Percentiles rank a stretch among this genome's conserved stretches.
Evolutionary conservation across 352 stramenopile species (phyloP).

Genomic region (Paralagenidium karlingii): DNA sequence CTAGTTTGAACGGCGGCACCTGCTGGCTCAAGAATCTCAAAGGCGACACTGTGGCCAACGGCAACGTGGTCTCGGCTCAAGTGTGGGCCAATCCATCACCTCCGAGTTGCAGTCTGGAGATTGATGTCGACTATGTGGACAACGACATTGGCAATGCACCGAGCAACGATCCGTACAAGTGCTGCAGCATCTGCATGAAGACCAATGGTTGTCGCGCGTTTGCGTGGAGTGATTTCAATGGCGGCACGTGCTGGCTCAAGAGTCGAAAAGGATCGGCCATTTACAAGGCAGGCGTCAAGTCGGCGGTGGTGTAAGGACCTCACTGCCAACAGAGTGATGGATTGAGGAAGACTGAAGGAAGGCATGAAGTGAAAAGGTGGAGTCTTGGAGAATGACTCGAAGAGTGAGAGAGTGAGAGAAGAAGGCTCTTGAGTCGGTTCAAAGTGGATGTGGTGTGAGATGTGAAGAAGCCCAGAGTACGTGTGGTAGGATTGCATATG

Average conservation of each 20-base stretch:
- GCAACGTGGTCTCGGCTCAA: slow-evolving; percentile 12
- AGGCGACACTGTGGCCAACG: slow-evolving; percentile 3
- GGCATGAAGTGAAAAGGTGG: too few relatives aligned
- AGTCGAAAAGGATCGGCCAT: slow-evolving; percentile 2
- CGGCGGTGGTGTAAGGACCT: slow-evolving; percentile 3
- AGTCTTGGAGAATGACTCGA: too few relatives aligned
- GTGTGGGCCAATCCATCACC: too few relatives aligned
- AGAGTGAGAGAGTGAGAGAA: too few relatives aligned
- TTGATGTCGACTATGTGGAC: slow-evolving; percentile 14
- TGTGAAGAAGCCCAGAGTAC: too few relatives aligned
- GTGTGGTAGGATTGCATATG: too few relatives aligned
- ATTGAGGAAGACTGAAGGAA: too few relatives aligned
- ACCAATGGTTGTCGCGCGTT: slow-evolving; percentile 17
- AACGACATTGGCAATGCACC: slow-evolving; percentile 17
- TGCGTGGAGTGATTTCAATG: slow-evolving; percentile 12
- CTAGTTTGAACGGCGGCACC: slow-evolving; percentile 13
- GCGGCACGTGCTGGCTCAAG: slow-evolving; percentile 10
- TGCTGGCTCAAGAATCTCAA: slow-evolving; percentile 21
- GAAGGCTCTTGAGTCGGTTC: too few relatives aligned
- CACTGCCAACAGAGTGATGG: too few relatives aligned
- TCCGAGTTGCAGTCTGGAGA: slow-evolving; percentile 7
- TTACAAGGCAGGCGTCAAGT: slow-evolving; percentile 4
- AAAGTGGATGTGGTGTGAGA: too few relatives aligned
- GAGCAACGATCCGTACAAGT: slow-evolving; percentile 3
- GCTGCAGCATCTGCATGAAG: slow-evolving; percentile 22